Conservation (phyloP, 2,329 filamentous ascomycete species). For the Nemania abortiva region DNA sequence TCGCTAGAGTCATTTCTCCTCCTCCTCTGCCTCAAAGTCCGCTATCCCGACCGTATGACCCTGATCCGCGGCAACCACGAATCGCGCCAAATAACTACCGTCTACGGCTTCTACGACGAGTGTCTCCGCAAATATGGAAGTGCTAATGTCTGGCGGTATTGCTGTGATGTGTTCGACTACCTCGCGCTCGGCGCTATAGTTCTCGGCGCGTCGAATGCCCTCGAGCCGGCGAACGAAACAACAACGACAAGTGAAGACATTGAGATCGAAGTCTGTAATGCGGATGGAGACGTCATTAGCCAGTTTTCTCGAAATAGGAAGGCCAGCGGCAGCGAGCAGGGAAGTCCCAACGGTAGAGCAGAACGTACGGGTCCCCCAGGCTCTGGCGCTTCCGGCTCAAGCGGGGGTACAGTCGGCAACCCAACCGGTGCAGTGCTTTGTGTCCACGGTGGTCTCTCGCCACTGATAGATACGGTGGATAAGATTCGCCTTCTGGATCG, state of each 20-base stretch:
- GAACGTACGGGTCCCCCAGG: constrained; percentile 78
- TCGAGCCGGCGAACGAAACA: constrained; percentile 64
- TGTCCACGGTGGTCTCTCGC: constrained; percentile 93
- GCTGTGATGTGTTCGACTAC: constrained; percentile 98
- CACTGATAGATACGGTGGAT: constrained; percentile 91
- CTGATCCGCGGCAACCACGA: constrained; percentile 96
- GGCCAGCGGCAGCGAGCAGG: constrained; percentile 46
- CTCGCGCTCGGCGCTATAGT: constrained; percentile 90
- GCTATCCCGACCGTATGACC: constrained; percentile 97
- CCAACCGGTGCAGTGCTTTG: constrained; percentile 88
- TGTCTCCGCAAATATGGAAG: constrained; percentile 96
- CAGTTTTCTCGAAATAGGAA: constrained; percentile 66
- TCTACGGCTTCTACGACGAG: constrained; percentile 98
- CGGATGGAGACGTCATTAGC: constrained; percentile 82
- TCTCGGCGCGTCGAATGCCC: constrained; percentile 81
- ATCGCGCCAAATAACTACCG: constrained; percentile 95
- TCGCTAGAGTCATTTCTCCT: constrained; percentile 97
- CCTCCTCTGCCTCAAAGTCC: constrained; percentile 94
- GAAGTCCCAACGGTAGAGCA: constrained; percentile 55
- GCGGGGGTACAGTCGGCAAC: constrained; percentile 72
- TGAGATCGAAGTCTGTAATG: constrained; percentile 93
- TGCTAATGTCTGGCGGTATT: constrained; percentile 97
- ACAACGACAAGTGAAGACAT: constrained; percentile 67
- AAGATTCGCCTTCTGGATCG: constrained; percentile 95
- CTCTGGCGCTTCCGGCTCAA: constrained; percentile 80